phyloP scores from a whole-genome alignment of 1,284 basidiomycete species.

The Pascua sp. region DNA sequence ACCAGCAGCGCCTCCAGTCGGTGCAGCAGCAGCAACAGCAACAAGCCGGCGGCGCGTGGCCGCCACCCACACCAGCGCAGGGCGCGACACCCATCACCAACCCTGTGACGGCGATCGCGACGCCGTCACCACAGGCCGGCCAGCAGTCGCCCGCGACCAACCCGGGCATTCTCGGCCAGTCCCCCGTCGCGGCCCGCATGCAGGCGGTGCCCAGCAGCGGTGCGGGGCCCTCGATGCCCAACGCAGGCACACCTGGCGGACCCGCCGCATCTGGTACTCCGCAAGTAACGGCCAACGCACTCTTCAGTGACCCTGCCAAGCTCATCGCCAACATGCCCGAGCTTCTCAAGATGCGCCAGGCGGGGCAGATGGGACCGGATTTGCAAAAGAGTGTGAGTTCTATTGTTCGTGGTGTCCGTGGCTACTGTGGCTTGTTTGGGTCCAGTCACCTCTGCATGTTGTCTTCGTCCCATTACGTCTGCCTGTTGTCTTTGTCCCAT shows the following conservation, averaged over 20 bases:
- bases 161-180: slow-evolving; percentile 12
- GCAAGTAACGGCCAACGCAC: background rate
- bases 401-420: background rate
- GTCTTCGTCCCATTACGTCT: too few relatives aligned
- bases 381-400: slow-evolving; percentile 17
- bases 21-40: slow-evolving; percentile 11
- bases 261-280: slow-evolving; percentile 2
- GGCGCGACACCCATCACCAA: slow-evolving; percentile 12
- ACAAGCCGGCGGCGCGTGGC: slow-evolving; percentile 8
- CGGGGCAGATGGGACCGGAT: slow-evolving; percentile 15
- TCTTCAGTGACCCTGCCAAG: slow-evolving; percentile 15
- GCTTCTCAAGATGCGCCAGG: slow-evolving; percentile 18
- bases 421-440: background rate
- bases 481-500: too few relatives aligned
- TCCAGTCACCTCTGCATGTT: background rate
- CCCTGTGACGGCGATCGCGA: slow-evolving; percentile 10
- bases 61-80: slow-evolving; percentile 5
- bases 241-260: slow-evolving; percentile 6
- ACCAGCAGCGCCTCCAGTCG: slow-evolving; percentile 12
- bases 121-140: slow-evolving; percentile 14
- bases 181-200: slow-evolving; percentile 18
- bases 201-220: slow-evolving; percentile 16
- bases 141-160: slow-evolving; percentile 17
- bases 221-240: slow-evolving; percentile 11
- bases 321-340: slow-evolving; percentile 17